These are phyloP conservation scores for Fusarium beomiforme DNA, from an alignment of 2,329 filamentous ascomycete species.

Conservation along the genomic window DNA sequence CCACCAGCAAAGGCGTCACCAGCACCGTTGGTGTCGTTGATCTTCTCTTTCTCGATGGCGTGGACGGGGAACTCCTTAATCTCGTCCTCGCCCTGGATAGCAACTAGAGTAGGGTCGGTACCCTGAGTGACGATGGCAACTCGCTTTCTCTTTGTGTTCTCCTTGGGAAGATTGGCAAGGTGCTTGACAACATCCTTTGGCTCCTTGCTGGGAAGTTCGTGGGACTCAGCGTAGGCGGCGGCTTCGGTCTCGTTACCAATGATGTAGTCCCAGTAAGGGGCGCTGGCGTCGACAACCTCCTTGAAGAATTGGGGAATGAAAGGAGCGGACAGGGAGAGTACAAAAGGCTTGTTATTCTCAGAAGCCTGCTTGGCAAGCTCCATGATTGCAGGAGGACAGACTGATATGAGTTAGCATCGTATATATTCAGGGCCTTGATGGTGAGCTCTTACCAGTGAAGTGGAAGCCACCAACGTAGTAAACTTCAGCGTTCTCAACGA, in stretches of 20 bases:
- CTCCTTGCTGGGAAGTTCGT: slow-evolving; percentile 78
- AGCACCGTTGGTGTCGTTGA: slow-evolving; percentile 96
- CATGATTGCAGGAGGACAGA: slow-evolving; percentile 90
- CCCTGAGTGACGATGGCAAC: slow-evolving; percentile 95
- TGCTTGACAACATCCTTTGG: slow-evolving; percentile 86
- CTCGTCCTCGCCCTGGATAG: slow-evolving; percentile 74
- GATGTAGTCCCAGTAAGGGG: slow-evolving; percentile 94
- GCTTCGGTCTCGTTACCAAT: slow-evolving; percentile 98
- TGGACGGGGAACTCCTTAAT: slow-evolving; percentile 85
- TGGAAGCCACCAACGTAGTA: slow-evolving; percentile 98
- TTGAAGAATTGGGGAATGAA: slow-evolving; percentile 99
- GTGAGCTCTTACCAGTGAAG: slow-evolving; percentile 70
- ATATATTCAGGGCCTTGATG: neutral
- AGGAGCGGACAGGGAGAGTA: slow-evolving; percentile 91
- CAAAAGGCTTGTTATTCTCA: slow-evolving; percentile 87
- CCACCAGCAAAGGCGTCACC: slow-evolving; percentile 97
- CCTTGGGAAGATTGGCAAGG: slow-evolving; percentile 90
- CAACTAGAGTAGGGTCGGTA: slow-evolving; percentile 88
- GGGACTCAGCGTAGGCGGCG: slow-evolving; percentile 83
- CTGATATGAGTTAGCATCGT: slow-evolving; percentile 50
- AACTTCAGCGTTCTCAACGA: slow-evolving; percentile 87
- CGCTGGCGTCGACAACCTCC: slow-evolving; percentile 85
- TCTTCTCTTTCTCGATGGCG: slow-evolving; percentile 78
- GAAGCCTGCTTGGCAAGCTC: slow-evolving; percentile 92
- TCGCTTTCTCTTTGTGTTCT: slow-evolving; percentile 84